Evolutionary conservation across 139 green algal species (phyloP).

Genomic region (Yamagishiella unicocca): DNA sequence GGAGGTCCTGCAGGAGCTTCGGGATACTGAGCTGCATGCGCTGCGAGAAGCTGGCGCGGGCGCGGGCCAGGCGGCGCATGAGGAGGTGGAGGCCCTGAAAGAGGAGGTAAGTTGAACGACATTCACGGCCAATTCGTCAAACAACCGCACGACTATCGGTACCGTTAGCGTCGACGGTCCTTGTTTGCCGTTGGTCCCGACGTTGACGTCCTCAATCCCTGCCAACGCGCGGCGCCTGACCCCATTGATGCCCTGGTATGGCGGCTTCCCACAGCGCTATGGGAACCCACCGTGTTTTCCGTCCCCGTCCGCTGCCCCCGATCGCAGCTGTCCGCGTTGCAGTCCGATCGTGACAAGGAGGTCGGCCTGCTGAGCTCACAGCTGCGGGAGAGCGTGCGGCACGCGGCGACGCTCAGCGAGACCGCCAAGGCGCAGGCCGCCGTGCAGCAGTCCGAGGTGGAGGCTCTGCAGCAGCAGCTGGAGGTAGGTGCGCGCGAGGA

Average conservation of each 20-base stretch:
- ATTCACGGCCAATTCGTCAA: background rate
- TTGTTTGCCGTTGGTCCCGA: background rate
- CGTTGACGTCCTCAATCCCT: background rate
- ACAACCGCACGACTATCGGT: background rate
- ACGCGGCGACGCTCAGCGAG: background rate
- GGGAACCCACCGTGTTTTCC: background rate
- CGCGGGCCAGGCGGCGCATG: background rate
- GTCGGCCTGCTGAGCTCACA: slow-evolving; percentile 20
- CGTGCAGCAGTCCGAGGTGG: slow-evolving; percentile 21
- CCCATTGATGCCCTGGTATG: background rate
- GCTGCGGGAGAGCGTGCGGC: slow-evolving; percentile 6
- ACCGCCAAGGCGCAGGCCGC: background rate
- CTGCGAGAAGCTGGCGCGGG: background rate
- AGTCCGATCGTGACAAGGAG: slow-evolving; percentile 14
- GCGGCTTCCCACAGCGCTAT: background rate
- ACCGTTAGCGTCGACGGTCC: background rate
- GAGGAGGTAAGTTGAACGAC: background rate
- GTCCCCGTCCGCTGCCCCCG: background rate
- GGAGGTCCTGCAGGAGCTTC: background rate
- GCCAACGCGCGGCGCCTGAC: background rate
- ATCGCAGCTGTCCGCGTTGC: background rate
- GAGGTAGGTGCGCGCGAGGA: background rate
- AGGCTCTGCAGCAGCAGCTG: slow-evolving; percentile 2
- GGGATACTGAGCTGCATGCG: background rate
- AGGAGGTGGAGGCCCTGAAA: background rate